These are phyloP conservation scores for Heliosperma pusillum DNA, from an alignment of 148 eudicot species.

Conservation along the genomic window DNA sequence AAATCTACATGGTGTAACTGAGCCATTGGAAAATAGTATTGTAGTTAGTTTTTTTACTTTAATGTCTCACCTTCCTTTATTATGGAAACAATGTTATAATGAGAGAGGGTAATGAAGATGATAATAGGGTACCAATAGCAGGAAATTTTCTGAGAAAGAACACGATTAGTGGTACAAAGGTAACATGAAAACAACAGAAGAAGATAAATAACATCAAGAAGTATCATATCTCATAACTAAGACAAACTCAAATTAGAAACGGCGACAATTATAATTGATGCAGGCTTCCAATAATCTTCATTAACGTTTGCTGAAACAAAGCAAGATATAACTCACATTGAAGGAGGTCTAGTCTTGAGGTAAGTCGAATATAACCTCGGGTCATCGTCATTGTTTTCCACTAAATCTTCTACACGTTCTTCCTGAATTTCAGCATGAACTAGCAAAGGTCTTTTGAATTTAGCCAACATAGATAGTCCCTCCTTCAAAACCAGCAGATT, in stretches of 20 bases:
- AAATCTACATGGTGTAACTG: too few species aligned
- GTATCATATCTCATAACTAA: not conserved
- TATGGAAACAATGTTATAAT: too few species aligned
- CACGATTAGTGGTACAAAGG: not conserved
- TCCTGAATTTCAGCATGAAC: slow-evolving; percentile 81
- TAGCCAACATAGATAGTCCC: slow-evolving; percentile 70
- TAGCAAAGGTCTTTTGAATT: slow-evolving; percentile 83
- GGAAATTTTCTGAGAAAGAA: too few species aligned
- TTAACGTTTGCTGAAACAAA: not conserved
- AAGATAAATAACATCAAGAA: not conserved
- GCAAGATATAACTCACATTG: slow-evolving; percentile 42
- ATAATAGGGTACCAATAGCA: too few species aligned
- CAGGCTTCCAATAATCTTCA: too few species aligned
- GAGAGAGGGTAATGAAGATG: too few species aligned
- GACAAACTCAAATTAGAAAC: not conserved
- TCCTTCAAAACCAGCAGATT: slow-evolving; percentile 42
- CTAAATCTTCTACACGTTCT: slow-evolving; percentile 36
- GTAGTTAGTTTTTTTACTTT: too few species aligned
- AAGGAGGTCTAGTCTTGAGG: slow-evolving; percentile 85
- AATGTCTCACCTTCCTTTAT: too few species aligned
- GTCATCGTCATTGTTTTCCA: slow-evolving; percentile 33
- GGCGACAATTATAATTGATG: too few species aligned
- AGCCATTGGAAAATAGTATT: too few species aligned
- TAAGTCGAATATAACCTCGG: slow-evolving; percentile 70
- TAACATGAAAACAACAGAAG: not conserved